Evolutionary conservation across 2,329 filamentous ascomycete species (phyloP).

Genomic region (Sporothrix humicola): DNA sequence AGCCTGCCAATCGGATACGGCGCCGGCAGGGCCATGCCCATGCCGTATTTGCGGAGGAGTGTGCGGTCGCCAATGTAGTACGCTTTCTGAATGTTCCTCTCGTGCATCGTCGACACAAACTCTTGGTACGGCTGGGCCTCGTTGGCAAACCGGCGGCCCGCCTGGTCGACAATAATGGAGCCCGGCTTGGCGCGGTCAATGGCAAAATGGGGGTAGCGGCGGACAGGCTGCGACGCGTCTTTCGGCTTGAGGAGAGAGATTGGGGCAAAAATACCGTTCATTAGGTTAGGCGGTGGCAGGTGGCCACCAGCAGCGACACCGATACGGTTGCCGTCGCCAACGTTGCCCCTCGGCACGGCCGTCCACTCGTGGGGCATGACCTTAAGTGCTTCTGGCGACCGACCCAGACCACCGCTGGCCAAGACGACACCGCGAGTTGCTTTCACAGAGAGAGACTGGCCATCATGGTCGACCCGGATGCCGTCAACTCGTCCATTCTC

Average conservation of each 20-base stretch:
- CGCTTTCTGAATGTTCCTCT: neutral
- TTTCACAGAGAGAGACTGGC: neutral
- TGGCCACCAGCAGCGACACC: neutral
- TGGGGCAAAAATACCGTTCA: neutral
- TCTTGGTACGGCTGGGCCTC: constrained; percentile 9
- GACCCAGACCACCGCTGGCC: neutral
- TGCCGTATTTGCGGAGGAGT: neutral
- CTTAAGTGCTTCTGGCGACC: neutral
- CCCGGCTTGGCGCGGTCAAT: constrained; percentile 4
- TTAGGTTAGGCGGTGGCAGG: neutral
- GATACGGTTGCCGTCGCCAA: neutral
- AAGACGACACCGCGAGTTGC: neutral
- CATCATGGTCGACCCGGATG: neutral
- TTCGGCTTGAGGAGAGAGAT: neutral
- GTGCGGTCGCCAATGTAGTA: constrained; percentile 13
- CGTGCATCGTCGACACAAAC: constrained; percentile 8
- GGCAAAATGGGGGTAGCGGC: constrained; percentile 2
- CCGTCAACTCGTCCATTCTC: neutral
- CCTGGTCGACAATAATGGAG: neutral
- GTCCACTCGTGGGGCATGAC: constrained; percentile 14
- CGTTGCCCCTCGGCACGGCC: neutral
- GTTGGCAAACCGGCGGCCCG: constrained; percentile 10
- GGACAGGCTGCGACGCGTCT: neutral
- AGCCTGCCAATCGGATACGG: neutral
- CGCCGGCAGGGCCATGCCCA: neutral